Evolutionary conservation across 1,284 basidiomycete species (phyloP).

Genomic region (Cystobasidium sp.): DNA sequence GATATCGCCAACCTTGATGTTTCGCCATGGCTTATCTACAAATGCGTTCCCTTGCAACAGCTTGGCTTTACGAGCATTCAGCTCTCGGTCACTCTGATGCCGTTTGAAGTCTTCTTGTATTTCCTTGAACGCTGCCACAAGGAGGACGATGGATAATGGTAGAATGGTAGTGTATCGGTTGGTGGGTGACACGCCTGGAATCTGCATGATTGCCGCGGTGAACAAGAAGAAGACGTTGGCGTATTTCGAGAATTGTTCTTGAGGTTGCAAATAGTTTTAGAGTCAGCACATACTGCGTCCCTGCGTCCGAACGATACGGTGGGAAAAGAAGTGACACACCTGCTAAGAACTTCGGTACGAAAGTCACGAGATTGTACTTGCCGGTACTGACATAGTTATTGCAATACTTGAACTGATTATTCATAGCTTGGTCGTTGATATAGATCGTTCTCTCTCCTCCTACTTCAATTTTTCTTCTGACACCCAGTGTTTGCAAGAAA

Average conservation of each 20-base stretch:
- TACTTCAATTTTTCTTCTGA: slow-evolving; percentile 26
- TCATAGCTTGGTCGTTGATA: slow-evolving; percentile 48
- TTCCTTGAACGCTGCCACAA: slow-evolving; percentile 97
- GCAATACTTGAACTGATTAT: slow-evolving; percentile 45
- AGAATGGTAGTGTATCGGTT: slow-evolving; percentile 94
- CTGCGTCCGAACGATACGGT: not conserved
- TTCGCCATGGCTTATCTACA: slow-evolving; percentile 79
- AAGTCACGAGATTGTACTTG: slow-evolving; percentile 90
- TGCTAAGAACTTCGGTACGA: slow-evolving; percentile 89
- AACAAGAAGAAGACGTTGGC: slow-evolving; percentile 99
- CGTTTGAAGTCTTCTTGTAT: slow-evolving; percentile 96
- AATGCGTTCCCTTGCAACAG: slow-evolving; percentile 73
- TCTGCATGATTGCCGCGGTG: slow-evolving; percentile 97
- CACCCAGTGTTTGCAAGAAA: slow-evolving; percentile 8
- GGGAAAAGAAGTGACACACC: slow-evolving; percentile 63
- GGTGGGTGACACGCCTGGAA: slow-evolving; percentile 95
- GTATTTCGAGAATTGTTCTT: slow-evolving; percentile 97
- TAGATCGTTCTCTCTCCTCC: slow-evolving; percentile 50
- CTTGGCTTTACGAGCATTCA: slow-evolving; percentile 82
- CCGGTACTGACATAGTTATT: slow-evolving; percentile 88
- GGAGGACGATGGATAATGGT: slow-evolving; percentile 83
- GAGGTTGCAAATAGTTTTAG: slow-evolving; percentile 40
- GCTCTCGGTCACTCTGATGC: slow-evolving; percentile 89
- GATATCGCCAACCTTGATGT: slow-evolving; percentile 88
- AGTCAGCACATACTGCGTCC: slow-evolving; percentile 8